Base-by-base conservation (phyloP, 805 yeast species). In the Candida schatavii region DNA sequence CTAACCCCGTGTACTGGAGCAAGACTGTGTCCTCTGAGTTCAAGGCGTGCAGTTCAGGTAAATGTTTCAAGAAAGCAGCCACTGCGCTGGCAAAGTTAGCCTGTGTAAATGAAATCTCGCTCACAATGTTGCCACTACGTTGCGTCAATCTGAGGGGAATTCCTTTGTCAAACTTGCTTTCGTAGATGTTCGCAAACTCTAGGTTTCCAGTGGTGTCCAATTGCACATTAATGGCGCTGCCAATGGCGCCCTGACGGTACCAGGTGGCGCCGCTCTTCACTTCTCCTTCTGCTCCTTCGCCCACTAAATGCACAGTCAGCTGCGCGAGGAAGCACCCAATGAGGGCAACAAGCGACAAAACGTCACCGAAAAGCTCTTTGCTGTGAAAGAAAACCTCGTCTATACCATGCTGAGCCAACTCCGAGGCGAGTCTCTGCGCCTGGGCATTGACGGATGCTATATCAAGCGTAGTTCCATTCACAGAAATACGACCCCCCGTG, bases 31-130 rank as follows among this genome's bases (percentile, higher is more conserved):
- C 73, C 41, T 23, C 60, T 14, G 22, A 58, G 34, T 7, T 58
- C 45, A 43, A 63, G 48, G 20, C 72, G 61, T 42, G 72, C 62
- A 44, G 60, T 47, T 41, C 64, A 1, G 80, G 71, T 56, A 77
- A 61, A 30, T 70, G 72, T 49, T 74, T 78, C 35, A 76, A 47
- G 18, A 74, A 63, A 1, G 84, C 68, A 2, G 85, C 78, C 26
- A 75, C 60, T 5, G 80, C 68, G 46, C 82, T 73, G 3, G 78
- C 74, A 31, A 80, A 55, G 46, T 77, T 76, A 43, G 72, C 62
- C 42, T 79, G 83, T 3, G 78, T 71, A 50, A 73, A 79, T 10
- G 23, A 14, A 11, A 46, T 52, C 3, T 52, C 46, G 25, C 52
- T 40, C 1, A 54, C 44, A n/a, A 43, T 14, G 19, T 22, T 17